Base-by-base conservation (phyloP, 306 rosid genomes). In the Castanospermum australe region DNA sequence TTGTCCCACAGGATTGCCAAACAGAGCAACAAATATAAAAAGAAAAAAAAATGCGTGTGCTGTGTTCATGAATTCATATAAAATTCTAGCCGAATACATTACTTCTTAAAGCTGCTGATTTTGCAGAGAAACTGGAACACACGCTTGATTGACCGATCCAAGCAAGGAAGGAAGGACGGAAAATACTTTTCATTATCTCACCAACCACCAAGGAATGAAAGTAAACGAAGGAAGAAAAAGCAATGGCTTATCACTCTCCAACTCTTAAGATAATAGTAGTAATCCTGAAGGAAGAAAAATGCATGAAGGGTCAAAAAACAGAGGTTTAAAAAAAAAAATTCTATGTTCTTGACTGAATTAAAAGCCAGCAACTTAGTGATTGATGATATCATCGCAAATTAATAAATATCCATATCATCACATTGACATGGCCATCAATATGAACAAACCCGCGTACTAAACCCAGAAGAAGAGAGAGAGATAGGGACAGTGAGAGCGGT, bases 1-100 rank as follows among this genome's bases (percentile, higher is more conserved):
- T 68, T 47, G 36, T 67, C 59, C 48, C 57, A 69, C 68, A 38
- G 82, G 36, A 36, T 62, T 30, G 14, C 5, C 20, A 32, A 78
- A 42, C 22, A 22, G 62, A 67, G 30, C 18, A 32, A 4, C 47
- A 24, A 32, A 13, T 13, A 52, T 59, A 10, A 25, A 9, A 1
- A 11, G n/a, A 22, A 3, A 47, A 0, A 9, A 15, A 33, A n/a
- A n/a, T n/a, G n/a, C n/a, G 2, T 15, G 14, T 50, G n/a, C 13
- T 75, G 15, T 61, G 25, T 30, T 60, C 59, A 30, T 60, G 5
- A 42, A 13, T 15, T 38, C 21, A 4, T 15, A 36, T 41, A 35
- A 48, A 30, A 54, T 39, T 71, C 8, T 30, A 38, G 73, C 56
- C 20, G 36, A 66, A 38, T 15, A 62, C 30, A 63, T 48, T 79